phyloP scores from a whole-genome alignment of 179 eudicot species.

The Silene coronaria region DNA sequence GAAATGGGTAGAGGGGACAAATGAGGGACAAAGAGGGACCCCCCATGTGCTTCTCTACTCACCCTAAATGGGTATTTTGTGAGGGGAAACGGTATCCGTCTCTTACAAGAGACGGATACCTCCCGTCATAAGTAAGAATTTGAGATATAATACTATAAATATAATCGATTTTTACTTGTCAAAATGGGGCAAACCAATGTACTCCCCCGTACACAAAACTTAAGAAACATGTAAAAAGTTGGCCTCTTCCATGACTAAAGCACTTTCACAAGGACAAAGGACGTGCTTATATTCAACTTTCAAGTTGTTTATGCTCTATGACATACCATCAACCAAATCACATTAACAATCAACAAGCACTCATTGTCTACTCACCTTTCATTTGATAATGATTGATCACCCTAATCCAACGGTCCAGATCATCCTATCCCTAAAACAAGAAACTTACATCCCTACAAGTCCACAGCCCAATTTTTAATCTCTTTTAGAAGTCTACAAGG shows the following conservation, averaged over 20 bases:
- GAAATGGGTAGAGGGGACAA: too few relatives aligned
- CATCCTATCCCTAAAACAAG: not conserved
- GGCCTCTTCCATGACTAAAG: conserved; percentile 1
- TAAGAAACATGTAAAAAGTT: not conserved
- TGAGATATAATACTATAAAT: too few relatives aligned
- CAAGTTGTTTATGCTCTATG: not conserved
- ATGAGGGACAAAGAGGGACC: too few relatives aligned
- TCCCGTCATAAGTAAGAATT: too few relatives aligned
- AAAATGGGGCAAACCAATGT: not conserved
- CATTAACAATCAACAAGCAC: not conserved
- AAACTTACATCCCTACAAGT: not conserved
- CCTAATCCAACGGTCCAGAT: not conserved
- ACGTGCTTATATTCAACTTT: not conserved
- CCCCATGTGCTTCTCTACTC: too few relatives aligned
- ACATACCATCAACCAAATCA: not conserved
- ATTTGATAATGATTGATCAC: not conserved
- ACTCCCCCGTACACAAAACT: not conserved
- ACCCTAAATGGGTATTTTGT: too few relatives aligned
- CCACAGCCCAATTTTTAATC: not conserved
- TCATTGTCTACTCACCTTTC: conserved; percentile 1
- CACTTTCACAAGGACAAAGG: not conserved
- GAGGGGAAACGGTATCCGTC: too few relatives aligned
- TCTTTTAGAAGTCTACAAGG: too few relatives aligned
- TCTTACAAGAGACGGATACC: too few relatives aligned
- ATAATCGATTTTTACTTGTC: too few relatives aligned